Conservation (phyloP, 2,329 filamentous ascomycete genomes). For the Fusarium coffeatum region DNA sequence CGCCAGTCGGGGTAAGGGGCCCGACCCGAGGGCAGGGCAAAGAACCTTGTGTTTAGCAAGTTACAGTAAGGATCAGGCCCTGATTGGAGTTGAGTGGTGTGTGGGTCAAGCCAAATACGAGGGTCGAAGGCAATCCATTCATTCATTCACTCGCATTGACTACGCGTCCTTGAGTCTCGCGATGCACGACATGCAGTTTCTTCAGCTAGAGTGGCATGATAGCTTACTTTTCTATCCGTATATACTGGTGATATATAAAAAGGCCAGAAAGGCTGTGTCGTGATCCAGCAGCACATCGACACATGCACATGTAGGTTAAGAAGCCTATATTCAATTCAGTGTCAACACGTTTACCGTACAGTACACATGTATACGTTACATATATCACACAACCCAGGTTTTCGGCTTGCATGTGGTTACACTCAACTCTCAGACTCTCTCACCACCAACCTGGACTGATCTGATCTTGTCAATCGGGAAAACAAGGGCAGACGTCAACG, state of each 20-base stretch:
- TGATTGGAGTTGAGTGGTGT: slow-evolving; percentile 31
- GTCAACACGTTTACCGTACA: neutral
- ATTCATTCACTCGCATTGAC: slow-evolving; percentile 14
- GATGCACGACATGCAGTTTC: slow-evolving; percentile 13
- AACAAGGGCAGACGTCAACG: slow-evolving; percentile 9
- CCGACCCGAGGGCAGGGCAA: slow-evolving; percentile 29
- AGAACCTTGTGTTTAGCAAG: slow-evolving; percentile 40
- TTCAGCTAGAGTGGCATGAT: neutral
- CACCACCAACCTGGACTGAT: neutral
- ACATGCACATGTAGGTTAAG: neutral
- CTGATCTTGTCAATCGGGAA: neutral
- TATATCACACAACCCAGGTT: slow-evolving; percentile 13
- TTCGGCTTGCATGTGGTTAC: slow-evolving; percentile 13
- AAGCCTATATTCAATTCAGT: neutral
- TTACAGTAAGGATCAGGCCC: slow-evolving; percentile 30
- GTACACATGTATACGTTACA: neutral
- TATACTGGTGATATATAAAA: slow-evolving; percentile 6
- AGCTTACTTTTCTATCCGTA: neutral
- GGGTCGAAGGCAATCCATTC: slow-evolving; percentile 13
- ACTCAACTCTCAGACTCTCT: slow-evolving; percentile 4
- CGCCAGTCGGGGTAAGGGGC: slow-evolving; percentile 39
- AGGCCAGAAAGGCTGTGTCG: slow-evolving; percentile 14
- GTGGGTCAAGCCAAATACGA: slow-evolving; percentile 40
- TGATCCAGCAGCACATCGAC: neutral
- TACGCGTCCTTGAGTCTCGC: slow-evolving; percentile 28